Percentiles rank a stretch among this genome's conserved stretches.
phyloP scores from a whole-genome alignment of 345 rosid genomes.

The Gossypium sturtianum region DNA sequence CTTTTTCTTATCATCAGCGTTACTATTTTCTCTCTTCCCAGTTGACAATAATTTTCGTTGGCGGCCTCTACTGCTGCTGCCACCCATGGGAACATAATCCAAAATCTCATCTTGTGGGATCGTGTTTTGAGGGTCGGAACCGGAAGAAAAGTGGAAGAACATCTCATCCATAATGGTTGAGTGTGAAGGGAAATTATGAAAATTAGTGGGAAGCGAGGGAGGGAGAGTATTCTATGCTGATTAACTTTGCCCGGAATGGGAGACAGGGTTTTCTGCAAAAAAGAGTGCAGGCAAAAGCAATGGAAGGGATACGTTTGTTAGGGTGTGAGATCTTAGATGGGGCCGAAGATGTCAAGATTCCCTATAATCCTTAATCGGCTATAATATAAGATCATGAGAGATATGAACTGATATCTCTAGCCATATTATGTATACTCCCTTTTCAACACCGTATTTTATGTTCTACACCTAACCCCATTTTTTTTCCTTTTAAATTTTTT shows the following conservation, averaged over 20 bases:
- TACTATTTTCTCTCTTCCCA: not conserved
- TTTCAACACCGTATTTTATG: not conserved
- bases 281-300: not conserved
- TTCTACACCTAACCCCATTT: too few relatives aligned
- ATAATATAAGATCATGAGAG: not conserved
- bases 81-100: slow-evolving; percentile 3
- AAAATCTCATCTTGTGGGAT: not conserved
- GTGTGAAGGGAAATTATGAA: not conserved
- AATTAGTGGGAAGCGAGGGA: not conserved
- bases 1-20: slow-evolving; percentile 38
- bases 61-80: not conserved
- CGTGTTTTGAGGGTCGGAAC: not conserved
- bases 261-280: not conserved
- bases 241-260: not conserved
- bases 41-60: not conserved
- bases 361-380: not conserved
- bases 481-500: too few relatives aligned
- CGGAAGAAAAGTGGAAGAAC: slow-evolving; percentile 10
- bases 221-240: not conserved
- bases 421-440: not conserved
- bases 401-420: slow-evolving; percentile 1
- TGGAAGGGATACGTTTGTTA: slow-evolving; percentile 11
- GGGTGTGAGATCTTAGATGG: slow-evolving; percentile 13
- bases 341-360: not conserved
- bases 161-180: slow-evolving; percentile 1